A percentile compares a stretch with the other conserved stretches of the same genome.
Conservation (phyloP, 176 grass and related monocot species). For the Aegilops longissima region DNA sequence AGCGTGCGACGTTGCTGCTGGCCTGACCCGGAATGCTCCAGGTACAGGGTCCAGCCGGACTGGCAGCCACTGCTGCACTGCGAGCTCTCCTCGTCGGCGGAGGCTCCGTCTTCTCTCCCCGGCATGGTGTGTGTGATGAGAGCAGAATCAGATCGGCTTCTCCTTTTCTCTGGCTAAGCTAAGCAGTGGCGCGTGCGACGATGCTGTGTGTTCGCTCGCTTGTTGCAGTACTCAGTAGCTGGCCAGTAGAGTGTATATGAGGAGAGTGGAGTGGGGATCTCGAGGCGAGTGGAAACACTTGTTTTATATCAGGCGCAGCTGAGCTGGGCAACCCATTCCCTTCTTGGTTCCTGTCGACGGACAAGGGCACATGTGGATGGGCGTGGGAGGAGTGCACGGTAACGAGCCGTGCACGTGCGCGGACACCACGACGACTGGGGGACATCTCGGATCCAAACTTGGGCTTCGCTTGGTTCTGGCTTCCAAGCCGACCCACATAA, state of each 20-base stretch:
- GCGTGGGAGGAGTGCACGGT: background rate
- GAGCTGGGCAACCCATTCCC: slow-evolving; percentile 1
- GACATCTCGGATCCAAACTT: background rate
- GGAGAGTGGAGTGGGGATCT: slow-evolving; percentile 35
- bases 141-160: slow-evolving; percentile 16
- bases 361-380: slow-evolving; percentile 22
- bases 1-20: background rate
- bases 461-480: background rate
- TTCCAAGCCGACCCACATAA: background rate
- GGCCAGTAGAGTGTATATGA: slow-evolving; percentile 26
- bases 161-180: background rate
- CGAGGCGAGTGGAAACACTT: slow-evolving; percentile 24
- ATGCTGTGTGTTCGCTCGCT: background rate
- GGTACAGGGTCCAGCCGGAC: slow-evolving; percentile 88
- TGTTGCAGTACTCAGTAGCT: background rate
- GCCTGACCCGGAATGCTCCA: slow-evolving; percentile 48
- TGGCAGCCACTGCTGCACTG: slow-evolving; percentile 81
- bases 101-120: slow-evolving; percentile 9
- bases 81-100: slow-evolving; percentile 30
- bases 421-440: background rate
- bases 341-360: slow-evolving; percentile 15
- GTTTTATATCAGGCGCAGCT: slow-evolving; percentile 29
- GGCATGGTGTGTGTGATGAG: slow-evolving; percentile 17
- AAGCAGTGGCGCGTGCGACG: background rate
- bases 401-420: slow-evolving; percentile 23